Base-by-base conservation (phyloP, 495 filamentous ascomycete genomes). In the Sporormia fimetaria region DNA sequence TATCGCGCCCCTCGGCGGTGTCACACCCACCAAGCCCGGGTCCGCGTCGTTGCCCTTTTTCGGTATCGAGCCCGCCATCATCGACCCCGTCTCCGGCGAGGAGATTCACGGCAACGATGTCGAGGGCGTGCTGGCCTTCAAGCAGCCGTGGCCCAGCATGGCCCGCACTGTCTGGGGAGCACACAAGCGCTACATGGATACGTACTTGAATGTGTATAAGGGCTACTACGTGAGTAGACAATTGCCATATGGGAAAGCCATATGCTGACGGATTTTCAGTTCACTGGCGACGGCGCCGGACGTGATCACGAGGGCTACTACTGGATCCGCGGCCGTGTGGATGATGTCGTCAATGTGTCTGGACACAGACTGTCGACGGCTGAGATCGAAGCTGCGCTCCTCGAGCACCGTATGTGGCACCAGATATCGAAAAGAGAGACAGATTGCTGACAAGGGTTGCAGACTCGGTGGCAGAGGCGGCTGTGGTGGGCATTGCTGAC, bases 141-240 rank as follows among this genome's bases (percentile, higher is more conserved):
- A 95, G 76, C 83, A 95, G 65, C 72, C 90, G 33, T 99, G 92
- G 92, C 90, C 90, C 17, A 93, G 85, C 63, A 96, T 99, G 87
- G 87, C 90, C 34, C 81, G 90, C 44, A 99, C 90, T 28, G 87
- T 99, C 47, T 99, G 86, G 84, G 92, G 86, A 48, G 84, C 87
- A 12, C 90, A 98, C 70, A 88, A 88, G 75, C 74, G 90, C 48
- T 98, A 94, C 63, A 92, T 95, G 87, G 90, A 96, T 39, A 95
- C 92, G 17, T 98, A 98, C 65, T 65, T 98, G 49, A 92, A 92
- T 57, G 88, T 94, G 2, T 98, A 98, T 71, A 87, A 87, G 69
- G 92, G 90, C 25, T 93, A 87, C 69, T 98, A 98, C 65, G 86
- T 94, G 65, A 71, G 83, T 71, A 0, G 15, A 12, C 15, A 11